These are phyloP conservation scores for Helianthus annuus DNA, from an alignment of 129 eudicot genomes.

Conservation along the genomic window DNA sequence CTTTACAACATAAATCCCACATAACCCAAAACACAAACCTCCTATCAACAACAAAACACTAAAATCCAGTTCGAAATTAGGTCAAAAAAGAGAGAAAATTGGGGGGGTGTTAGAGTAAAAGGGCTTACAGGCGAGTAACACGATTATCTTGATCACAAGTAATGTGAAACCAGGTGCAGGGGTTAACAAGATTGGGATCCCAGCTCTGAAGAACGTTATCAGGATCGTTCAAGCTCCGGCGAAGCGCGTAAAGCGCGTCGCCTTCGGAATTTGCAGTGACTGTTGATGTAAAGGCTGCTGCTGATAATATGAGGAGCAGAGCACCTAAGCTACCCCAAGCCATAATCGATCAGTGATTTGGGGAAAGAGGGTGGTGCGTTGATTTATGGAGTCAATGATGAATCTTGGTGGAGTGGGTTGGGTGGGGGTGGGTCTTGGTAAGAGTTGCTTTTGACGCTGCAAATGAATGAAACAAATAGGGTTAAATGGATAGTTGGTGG, in stretches of 20 bases:
- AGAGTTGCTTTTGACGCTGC: conserved; percentile 10
- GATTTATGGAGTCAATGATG: conserved; percentile 19
- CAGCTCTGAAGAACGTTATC: conserved; percentile 89
- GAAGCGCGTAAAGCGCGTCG: conserved; percentile 79
- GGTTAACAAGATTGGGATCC: conserved; percentile 86
- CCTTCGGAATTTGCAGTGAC: conserved; percentile 69
- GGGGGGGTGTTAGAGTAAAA: not conserved
- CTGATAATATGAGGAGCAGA: conserved; percentile 11
- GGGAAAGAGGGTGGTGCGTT: conserved; percentile 17
- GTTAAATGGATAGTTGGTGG: not conserved
- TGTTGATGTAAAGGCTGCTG: conserved; percentile 20
- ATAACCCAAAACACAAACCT: no score
- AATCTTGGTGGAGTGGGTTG: conserved; percentile 21
- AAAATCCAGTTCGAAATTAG: not conserved
- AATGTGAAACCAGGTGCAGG: conserved; percentile 94
- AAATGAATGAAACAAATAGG: not conserved
- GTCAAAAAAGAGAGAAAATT: not conserved
- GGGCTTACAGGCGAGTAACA: conserved; percentile 77
- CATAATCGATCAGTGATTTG: not conserved
- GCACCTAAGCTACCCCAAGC: conserved; percentile 1
- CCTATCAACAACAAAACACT: not conserved
- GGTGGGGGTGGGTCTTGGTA: not conserved
- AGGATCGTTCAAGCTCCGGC: conserved; percentile 78
- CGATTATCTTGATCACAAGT: conserved; percentile 77
- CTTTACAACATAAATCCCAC: no score